Evolutionary conservation across 768 basidiomycete genomes (phyloP).

Genomic region (Leccinum truebloodii): DNA sequence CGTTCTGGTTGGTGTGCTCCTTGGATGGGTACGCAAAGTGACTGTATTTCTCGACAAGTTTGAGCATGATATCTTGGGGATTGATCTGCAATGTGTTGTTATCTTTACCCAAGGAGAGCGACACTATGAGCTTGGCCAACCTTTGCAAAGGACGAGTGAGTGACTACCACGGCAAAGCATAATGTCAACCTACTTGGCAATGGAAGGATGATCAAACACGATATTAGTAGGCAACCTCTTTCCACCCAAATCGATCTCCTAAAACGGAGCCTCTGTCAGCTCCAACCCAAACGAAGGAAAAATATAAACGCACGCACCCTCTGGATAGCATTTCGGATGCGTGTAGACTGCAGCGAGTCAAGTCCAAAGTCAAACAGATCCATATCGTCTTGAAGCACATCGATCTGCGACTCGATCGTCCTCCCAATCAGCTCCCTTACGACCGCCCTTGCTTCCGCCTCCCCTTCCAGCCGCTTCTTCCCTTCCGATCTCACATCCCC

Average conservation of each 20-base stretch:
- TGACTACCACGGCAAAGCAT: background rate
- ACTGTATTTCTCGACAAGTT: conserved; percentile 38
- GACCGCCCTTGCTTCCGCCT: conserved; percentile 12
- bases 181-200: conserved; percentile 33
- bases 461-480: conserved; percentile 14
- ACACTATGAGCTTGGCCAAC: conserved; percentile 43
- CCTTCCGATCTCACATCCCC: conserved; percentile 32
- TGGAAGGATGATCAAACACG: conserved; percentile 53
- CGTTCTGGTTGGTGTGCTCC: conserved; percentile 8
- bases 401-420: conserved; percentile 23
- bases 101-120: conserved; percentile 34
- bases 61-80: conserved; percentile 40
- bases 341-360: conserved; percentile 52
- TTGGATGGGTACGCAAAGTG: conserved; percentile 10
- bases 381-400: conserved; percentile 29
- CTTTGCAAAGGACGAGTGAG: conserved; percentile 21
- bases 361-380: conserved; percentile 52
- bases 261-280: background rate
- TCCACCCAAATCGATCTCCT: conserved; percentile 22
- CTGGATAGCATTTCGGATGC: conserved; percentile 48
- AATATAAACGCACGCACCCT: conserved; percentile 33
- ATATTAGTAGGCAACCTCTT: conserved; percentile 31
- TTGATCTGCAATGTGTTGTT: background rate
- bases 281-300: conserved; percentile 20
- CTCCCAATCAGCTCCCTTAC: conserved; percentile 19